Evolutionary conservation across 441 rosid species (phyloP), one percentile per base, ranked within the genome.

Genomic region (Erodium moschatum): DNA sequence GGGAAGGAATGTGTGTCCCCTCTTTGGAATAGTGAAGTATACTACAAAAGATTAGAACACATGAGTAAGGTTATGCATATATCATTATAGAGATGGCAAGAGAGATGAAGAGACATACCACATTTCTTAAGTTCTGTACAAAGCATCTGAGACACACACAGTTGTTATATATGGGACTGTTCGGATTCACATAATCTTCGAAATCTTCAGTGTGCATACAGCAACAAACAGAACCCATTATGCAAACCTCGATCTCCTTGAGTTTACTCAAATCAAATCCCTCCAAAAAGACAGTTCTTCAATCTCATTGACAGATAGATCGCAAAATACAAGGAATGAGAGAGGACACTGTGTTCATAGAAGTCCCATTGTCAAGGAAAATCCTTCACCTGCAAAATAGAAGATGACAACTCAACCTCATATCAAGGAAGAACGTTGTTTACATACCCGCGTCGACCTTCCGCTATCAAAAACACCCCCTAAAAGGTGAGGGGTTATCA

Each of bases 151-250:
- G 81, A 78, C 98, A 94, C 70, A 81, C 64, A 76, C 97, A 94
- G 75, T 85, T 89, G 73, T 96, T 86, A 75, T 81, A 81, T 6
- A 77, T 77, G 73, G 91, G 73, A 84, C 78, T 81, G 74, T 84
- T 85, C 77, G 91, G 86, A 82, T 86, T 84, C 74, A 80, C 71
- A 77, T 88, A 87, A 78, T 81, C 91, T 82, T 88, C 96, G 50
- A 85, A 80, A 72, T 87, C 87, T 67, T 83, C 91, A 21, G 70
- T 75, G 68, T 67, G 93, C 72, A 91, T 75, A 74, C 98, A 91
- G 84, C 96, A 88, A 74, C 98, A 94, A 72, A 87, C 85, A 70
- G 96, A 70, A 63, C 96, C 98, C 98, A 94, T 91, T 18, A 65
- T 70, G 72, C 80, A 63, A 67, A 68, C 73, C 72, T 65, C 29